Evolutionary conservation across 176 grass and related monocot species (phyloP).

Genomic region (Aegilops bicornis): DNA sequence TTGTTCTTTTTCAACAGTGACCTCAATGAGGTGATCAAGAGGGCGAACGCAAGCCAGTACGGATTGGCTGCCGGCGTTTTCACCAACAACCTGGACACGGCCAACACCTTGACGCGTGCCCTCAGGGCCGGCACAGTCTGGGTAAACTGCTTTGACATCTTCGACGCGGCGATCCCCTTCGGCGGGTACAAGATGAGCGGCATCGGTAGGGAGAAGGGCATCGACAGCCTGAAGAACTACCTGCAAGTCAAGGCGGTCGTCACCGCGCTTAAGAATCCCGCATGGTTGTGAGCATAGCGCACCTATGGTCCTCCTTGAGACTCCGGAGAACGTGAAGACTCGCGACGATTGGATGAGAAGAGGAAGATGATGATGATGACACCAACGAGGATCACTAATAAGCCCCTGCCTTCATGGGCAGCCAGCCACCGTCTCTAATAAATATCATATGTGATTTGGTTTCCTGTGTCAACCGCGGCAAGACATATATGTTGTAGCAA

Average conservation of each 20-base stretch:
- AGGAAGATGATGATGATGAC: not conserved
- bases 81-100: constrained; percentile 79
- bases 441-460: constrained; percentile 21
- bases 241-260: constrained; percentile 87
- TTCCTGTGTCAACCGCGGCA: not conserved
- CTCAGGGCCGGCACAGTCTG: constrained; percentile 68
- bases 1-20: constrained; percentile 19
- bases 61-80: constrained; percentile 90
- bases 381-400: constrained; percentile 18
- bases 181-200: constrained; percentile 98
- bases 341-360: not conserved
- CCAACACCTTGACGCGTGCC: constrained; percentile 72
- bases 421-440: constrained; percentile 25
- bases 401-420: constrained; percentile 14
- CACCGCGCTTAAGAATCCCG: constrained; percentile 60
- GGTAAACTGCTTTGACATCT: constrained; percentile 91
- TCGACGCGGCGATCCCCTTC: constrained; percentile 79
- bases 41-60: constrained; percentile 60
- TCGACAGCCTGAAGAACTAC: constrained; percentile 95
- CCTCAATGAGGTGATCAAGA: constrained; percentile 51
- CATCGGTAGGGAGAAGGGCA: constrained; percentile 84
- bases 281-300: constrained; percentile 65
- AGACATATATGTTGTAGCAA: constrained; percentile 35
- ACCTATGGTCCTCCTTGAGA: not conserved
- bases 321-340: not conserved